A percentile compares a stretch with the other conserved stretches of the same genome.
Conservation (phyloP, 2,329 filamentous ascomycete species). For the Talaromyces funiculosus region DNA sequence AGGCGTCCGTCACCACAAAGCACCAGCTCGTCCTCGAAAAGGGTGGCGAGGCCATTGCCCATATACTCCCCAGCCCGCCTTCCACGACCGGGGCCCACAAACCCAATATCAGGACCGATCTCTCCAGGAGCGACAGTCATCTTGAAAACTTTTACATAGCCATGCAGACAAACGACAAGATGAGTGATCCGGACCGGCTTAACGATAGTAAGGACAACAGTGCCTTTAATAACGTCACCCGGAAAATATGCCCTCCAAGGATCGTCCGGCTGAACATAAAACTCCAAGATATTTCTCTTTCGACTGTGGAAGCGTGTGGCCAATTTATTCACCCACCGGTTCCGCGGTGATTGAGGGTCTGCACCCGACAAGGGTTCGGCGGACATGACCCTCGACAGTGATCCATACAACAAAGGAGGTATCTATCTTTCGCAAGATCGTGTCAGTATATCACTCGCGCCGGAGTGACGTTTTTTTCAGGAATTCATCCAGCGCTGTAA, state of each 20-base stretch:
- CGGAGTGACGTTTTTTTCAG: not conserved
- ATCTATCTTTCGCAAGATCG: not conserved
- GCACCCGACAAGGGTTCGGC: slow-evolving; percentile 31
- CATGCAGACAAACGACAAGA: slow-evolving; percentile 58
- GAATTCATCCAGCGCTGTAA: slow-evolving; percentile 1
- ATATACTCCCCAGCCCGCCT: slow-evolving; percentile 51
- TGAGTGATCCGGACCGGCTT: slow-evolving; percentile 60
- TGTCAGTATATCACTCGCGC: not conserved
- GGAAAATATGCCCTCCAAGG: slow-evolving; percentile 58
- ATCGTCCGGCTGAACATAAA: slow-evolving; percentile 57
- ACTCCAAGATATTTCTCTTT: slow-evolving; percentile 55
- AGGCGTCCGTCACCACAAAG: slow-evolving; percentile 60
- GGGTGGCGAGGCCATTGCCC: slow-evolving; percentile 58
- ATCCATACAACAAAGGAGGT: slow-evolving; percentile 26
- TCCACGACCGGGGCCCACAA: slow-evolving; percentile 51
- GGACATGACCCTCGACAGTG: slow-evolving; percentile 36
- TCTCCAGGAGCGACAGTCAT: slow-evolving; percentile 55
- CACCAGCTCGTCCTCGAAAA: slow-evolving; percentile 61
- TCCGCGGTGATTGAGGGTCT: slow-evolving; percentile 34
- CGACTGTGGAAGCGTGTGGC: slow-evolving; percentile 50
- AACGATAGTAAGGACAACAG: slow-evolving; percentile 54
- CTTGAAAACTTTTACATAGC: slow-evolving; percentile 61
- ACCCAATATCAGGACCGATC: slow-evolving; percentile 44
- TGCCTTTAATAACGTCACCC: slow-evolving; percentile 57
- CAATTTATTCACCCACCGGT: slow-evolving; percentile 49